Evolutionary conservation across 805 yeast genomes (phyloP).

Genomic region (Hanseniaspora guilliermondii): DNA sequence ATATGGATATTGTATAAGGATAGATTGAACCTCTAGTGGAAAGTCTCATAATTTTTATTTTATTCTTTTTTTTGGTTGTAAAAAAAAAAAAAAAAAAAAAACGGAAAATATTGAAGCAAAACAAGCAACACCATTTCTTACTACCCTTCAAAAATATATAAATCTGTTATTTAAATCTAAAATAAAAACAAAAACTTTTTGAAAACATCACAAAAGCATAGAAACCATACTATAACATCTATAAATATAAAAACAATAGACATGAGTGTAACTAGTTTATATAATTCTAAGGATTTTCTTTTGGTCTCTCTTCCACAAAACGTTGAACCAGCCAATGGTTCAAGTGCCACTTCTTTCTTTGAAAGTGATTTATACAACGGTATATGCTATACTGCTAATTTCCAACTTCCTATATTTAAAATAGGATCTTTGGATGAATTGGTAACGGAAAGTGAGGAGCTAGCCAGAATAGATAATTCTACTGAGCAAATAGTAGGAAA

Average conservation of each 20-base stretch:
- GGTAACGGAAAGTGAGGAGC: slow-evolving; percentile 82
- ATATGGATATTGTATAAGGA: too few relatives aligned
- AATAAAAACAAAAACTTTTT: not conserved
- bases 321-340: slow-evolving; percentile 41
- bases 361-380: slow-evolving; percentile 46
- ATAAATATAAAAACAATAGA: not conserved
- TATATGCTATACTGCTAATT: slow-evolving; percentile 41
- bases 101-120: too few relatives aligned
- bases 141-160: slow-evolving; percentile 35
- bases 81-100: not conserved
- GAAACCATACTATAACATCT: not conserved
- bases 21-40: too few relatives aligned
- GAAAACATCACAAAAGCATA: not conserved
- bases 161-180: too few relatives aligned
- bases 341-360: slow-evolving; percentile 40
- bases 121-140: slow-evolving; percentile 68
- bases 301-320: slow-evolving; percentile 44
- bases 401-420: slow-evolving; percentile 71
- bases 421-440: slow-evolving; percentile 89
- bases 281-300: slow-evolving; percentile 29
- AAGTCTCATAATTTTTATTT: too few relatives aligned
- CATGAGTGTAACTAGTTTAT: slow-evolving; percentile 18
- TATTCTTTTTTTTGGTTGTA: not conserved
- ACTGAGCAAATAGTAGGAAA: slow-evolving; percentile 57
- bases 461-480: slow-evolving; percentile 70